Percentiles rank a stretch among this genome's conserved stretches.
Evolutionary conservation across 768 basidiomycete genomes (phyloP).

Genomic region (Tulasnella sp.): DNA sequence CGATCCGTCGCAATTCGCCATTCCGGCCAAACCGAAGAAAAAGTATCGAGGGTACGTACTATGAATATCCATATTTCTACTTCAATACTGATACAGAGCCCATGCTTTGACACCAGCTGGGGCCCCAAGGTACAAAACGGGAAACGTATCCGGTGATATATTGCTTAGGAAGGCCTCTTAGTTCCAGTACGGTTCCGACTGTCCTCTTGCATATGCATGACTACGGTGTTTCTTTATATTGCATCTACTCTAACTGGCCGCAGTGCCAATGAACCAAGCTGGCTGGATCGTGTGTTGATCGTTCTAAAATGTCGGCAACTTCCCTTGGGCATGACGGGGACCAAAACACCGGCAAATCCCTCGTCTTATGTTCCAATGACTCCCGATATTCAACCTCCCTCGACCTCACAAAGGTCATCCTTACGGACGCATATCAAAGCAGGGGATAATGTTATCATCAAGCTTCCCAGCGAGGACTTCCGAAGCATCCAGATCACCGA

Average conservation of each 20-base stretch:
- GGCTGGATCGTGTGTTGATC: no score
- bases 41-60: constrained; percentile 60
- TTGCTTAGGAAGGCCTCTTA: background rate
- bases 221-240: background rate
- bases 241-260: no score
- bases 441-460: constrained; percentile 56
- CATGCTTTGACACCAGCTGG: constrained; percentile 35
- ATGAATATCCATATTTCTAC: background rate
- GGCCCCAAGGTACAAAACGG: constrained; percentile 65
- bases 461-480: constrained; percentile 66
- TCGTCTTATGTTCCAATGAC: background rate
- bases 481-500: constrained; percentile 60
- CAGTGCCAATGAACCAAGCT: no score
- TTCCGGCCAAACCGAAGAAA: constrained; percentile 57
- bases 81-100: background rate
- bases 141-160: constrained; percentile 41
- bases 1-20: constrained; percentile 47
- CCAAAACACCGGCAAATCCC: no score
- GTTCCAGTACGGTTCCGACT: background rate
- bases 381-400: background rate
- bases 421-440: constrained; percentile 10
- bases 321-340: no score
- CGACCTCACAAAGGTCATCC: background rate
- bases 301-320: no score
- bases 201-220: background rate